Conservation (phyloP, 2,329 filamentous ascomycete genomes). For the Madurella mycetomatis region DNA sequence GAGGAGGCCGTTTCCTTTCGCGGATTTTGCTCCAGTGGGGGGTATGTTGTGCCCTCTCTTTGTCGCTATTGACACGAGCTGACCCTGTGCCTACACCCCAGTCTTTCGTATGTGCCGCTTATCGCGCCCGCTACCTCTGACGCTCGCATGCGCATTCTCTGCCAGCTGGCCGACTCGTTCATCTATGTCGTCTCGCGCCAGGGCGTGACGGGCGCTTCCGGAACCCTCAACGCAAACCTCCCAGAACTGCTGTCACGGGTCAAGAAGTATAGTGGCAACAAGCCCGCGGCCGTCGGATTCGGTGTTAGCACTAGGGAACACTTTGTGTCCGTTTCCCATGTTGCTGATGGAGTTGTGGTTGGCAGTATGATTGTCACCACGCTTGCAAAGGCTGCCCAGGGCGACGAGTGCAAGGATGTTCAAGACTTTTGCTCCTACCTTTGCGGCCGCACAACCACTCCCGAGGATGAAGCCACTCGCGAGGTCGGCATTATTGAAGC, state of each 20-base stretch:
- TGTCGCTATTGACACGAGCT: not conserved
- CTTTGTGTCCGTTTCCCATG: conserved; percentile 75
- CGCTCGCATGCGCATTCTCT: conserved; percentile 88
- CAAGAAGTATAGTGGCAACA: conserved; percentile 86
- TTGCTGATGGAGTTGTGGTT: conserved; percentile 93
- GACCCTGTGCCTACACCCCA: conserved; percentile 29
- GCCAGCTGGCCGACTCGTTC: conserved; percentile 95
- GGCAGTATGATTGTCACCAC: conserved; percentile 91
- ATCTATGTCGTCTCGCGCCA: conserved; percentile 98
- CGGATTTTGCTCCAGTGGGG: conserved; percentile 72
- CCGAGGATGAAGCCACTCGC: conserved; percentile 44
- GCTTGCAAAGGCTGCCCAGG: conserved; percentile 63
- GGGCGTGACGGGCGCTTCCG: conserved; percentile 86
- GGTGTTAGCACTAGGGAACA: conserved; percentile 95
- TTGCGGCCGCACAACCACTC: conserved; percentile 41
- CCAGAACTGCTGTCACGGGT: conserved; percentile 79
- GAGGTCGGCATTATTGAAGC: conserved; percentile 70
- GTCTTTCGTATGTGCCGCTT: conserved; percentile 91
- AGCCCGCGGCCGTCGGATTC: conserved; percentile 89
- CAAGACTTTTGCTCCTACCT: conserved; percentile 80
- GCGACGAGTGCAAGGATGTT: conserved; percentile 66
- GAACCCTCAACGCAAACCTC: conserved; percentile 74
- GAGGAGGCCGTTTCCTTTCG: conserved; percentile 94
- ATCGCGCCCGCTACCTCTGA: conserved; percentile 94
- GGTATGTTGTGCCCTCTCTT: conserved; percentile 43